These are phyloP conservation scores for Tuber indicum DNA, from an alignment of 495 filamentous ascomycete genomes.

Conservation along the genomic window DNA sequence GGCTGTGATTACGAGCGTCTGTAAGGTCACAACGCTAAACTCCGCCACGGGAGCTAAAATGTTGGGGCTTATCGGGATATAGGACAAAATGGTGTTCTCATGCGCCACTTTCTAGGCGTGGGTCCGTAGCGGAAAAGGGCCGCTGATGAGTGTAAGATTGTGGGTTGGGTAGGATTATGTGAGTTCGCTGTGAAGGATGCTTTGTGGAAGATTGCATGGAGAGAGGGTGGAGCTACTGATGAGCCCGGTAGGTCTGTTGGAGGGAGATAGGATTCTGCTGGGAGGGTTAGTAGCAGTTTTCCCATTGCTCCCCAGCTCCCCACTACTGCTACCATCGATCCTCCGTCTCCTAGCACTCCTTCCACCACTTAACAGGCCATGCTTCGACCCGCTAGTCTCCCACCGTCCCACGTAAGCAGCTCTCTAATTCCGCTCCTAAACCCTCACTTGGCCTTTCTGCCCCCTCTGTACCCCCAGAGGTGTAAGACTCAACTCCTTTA, in stretches of 20 bases:
- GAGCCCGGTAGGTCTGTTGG: slow-evolving; percentile 30
- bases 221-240: slow-evolving; percentile 16
- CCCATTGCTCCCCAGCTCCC: too few species aligned
- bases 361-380: too few species aligned
- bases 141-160: slow-evolving; percentile 39
- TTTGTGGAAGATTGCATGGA: slow-evolving; percentile 4
- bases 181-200: too few species aligned
- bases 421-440: neutral
- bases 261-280: slow-evolving; percentile 16
- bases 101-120: slow-evolving; percentile 16
- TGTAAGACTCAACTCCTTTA: slow-evolving; percentile 14
- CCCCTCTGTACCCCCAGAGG: too few species aligned
- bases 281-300: too few species aligned
- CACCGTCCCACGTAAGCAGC: neutral
- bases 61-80: slow-evolving; percentile 40
- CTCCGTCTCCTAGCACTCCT: neutral
- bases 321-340: too few species aligned
- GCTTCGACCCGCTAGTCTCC: neutral
- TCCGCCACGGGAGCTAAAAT: slow-evolving; percentile 42
- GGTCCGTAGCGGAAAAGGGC: slow-evolving; percentile 27
- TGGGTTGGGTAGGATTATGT: slow-evolving; percentile 15
- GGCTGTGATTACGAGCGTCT: slow-evolving; percentile 43
- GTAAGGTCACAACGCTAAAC: slow-evolving; percentile 43
- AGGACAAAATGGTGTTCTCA: slow-evolving; percentile 27
- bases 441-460: too few species aligned